Evolutionary conservation across 2,329 filamentous ascomycete genomes (phyloP).

Genomic region (Exserohilum turcica): DNA sequence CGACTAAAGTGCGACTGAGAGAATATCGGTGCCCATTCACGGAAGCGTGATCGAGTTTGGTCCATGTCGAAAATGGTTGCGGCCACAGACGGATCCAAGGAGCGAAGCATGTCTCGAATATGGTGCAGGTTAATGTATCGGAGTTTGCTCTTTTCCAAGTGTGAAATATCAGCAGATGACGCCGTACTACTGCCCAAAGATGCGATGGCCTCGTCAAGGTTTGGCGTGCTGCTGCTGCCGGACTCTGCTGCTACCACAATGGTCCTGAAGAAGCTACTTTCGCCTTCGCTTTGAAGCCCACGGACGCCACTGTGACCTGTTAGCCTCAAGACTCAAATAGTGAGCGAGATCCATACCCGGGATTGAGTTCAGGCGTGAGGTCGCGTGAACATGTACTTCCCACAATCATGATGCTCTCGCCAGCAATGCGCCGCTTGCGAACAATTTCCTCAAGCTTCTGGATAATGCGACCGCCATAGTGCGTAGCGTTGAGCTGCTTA

Average conservation of each 20-base stretch:
- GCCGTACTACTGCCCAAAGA: constrained; percentile 10
- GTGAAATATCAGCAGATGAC: constrained; percentile 14
- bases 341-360: constrained; percentile 24
- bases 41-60: constrained; percentile 21
- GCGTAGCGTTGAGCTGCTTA: constrained; percentile 72
- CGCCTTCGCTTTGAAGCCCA: constrained; percentile 51
- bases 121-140: constrained; percentile 67
- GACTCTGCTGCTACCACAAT: constrained; percentile 40
- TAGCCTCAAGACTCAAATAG: neutral
- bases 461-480: constrained; percentile 72
- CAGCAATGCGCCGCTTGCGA: constrained; percentile 71
- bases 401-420: constrained; percentile 74
- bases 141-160: constrained; percentile 32
- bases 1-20: constrained; percentile 47
- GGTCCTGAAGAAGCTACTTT: constrained; percentile 40
- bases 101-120: constrained; percentile 65
- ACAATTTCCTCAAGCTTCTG: constrained; percentile 72
- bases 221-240: constrained; percentile 12
- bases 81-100: constrained; percentile 47
- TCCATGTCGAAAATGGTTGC: constrained; percentile 32
- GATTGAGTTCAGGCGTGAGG: constrained; percentile 50
- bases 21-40: constrained; percentile 28
- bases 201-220: constrained; percentile 18
- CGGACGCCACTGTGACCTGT: constrained; percentile 46
- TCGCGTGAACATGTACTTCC: constrained; percentile 72